Base-by-base conservation (phyloP, 768 basidiomycete genomes). In the Porphyrellus cyaneotinctus region DNA sequence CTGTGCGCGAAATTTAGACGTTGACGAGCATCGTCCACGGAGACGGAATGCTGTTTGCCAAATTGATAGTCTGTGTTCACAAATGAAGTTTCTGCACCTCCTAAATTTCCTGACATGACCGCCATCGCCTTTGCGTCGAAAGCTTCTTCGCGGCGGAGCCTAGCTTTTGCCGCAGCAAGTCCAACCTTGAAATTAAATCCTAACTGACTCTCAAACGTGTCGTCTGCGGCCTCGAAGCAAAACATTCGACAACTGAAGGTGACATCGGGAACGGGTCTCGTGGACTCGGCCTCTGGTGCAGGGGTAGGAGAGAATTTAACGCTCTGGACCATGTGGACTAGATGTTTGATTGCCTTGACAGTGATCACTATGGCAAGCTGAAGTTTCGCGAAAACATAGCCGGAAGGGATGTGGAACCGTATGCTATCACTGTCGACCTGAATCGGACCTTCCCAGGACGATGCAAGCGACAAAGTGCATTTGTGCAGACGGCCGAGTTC, bases 201-300 rank as follows among this genome's bases (percentile, higher is more conserved):
- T 18, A 97, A 70, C 53, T 77, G 81, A 15, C 80, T 78, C 68
- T 98, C 95, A 51, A 97, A 82, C 1, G 85, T 80, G 60, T 93
- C 89, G 66, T 98, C 95, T 22, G 83, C 81, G 23, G 84, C 84
- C 68, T 97, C 93, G 10, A 91, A 61, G 43, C 81, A 83, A 31
- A 95, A 61, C 39, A 75, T 75, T n/a, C 77, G 74, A 45, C 94
- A 67, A 11, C 65, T 72, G 41, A 95, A 63, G 1, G 72, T 70
- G 41, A 95, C 64, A 49, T 77, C 75, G 0, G 91, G 91, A 3
- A 93, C 70, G 0, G 64, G 59, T 69, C 92, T 97, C 0, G 93
- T 82, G 3, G 73, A 77, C 67, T 95, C 91, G 0, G 84, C 74
- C 33, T 74, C 74, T 2, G 95, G 94, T 15, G 67, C 68, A n/a